Evolutionary conservation across 2,329 filamentous ascomycete species (phyloP).

Genomic region (Aphanoascus verrucosus): DNA sequence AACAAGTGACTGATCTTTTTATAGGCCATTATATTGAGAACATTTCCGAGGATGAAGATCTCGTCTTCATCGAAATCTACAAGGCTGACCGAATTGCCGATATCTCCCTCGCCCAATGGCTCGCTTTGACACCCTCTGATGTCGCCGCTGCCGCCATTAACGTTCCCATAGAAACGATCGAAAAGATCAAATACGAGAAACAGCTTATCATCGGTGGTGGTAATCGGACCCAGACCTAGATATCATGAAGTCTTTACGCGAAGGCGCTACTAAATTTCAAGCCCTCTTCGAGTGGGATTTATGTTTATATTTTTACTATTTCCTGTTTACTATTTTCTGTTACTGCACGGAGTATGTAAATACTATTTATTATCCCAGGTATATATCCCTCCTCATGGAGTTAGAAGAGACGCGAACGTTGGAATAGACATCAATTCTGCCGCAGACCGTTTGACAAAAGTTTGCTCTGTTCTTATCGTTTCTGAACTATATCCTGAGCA

Average conservation of each 20-base stretch:
- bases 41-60: constrained; percentile 50
- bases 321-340: too few relatives aligned
- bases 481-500: too few relatives aligned
- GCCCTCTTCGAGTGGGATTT: too few relatives aligned
- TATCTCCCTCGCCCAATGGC: constrained; percentile 57
- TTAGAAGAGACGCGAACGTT: too few relatives aligned
- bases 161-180: constrained; percentile 46
- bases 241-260: background rate
- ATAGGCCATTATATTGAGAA: constrained; percentile 59
- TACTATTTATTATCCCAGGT: too few relatives aligned
- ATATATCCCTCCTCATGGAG: too few relatives aligned
- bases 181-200: constrained; percentile 53
- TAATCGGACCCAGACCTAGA: background rate
- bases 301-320: too few relatives aligned
- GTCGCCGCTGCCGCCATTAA: constrained; percentile 52
- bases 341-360: too few relatives aligned
- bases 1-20: background rate
- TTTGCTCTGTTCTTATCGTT: too few relatives aligned
- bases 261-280: background rate
- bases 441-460: too few relatives aligned
- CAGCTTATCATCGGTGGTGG: constrained; percentile 40
- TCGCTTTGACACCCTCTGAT: constrained; percentile 54
- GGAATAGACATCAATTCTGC: too few relatives aligned
- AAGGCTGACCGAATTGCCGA: constrained; percentile 57
- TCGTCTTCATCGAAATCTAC: constrained; percentile 60